Conservation (phyloP, 768 basidiomycete species). For the Serpula lacrymans region DNA sequence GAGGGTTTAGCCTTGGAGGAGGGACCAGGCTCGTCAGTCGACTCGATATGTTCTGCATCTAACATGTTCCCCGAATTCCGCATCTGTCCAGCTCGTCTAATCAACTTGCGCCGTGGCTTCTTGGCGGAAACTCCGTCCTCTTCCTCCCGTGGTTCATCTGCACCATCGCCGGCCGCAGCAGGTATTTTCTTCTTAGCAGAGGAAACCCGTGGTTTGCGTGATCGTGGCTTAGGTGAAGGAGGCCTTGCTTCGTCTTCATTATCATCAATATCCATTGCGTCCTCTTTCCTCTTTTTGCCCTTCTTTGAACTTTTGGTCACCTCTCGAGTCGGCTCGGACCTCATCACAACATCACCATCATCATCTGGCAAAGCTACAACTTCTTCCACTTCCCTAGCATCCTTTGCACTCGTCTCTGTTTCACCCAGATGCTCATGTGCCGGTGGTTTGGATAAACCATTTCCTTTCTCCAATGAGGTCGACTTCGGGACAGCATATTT, state of each 20-base stretch:
- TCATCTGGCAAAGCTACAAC: constrained; percentile 11
- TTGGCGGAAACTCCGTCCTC: no score
- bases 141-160: no score
- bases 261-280: constrained; percentile 6
- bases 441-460: constrained; percentile 8
- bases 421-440: constrained; percentile 2
- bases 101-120: no score
- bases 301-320: no score
- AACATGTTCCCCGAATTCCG: no score
- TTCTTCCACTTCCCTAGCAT: constrained; percentile 24
- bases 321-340: no score
- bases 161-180: neutral
- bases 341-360: constrained; percentile 4
- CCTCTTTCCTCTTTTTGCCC: neutral
- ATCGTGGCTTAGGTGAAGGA: neutral
- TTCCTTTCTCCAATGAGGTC: no score
- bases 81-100: no score
- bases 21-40: neutral
- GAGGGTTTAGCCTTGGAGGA: neutral
- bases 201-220: neutral
- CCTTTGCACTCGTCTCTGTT: constrained; percentile 19
- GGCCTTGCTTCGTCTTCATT: neutral
- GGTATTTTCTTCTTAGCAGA: constrained; percentile 3
- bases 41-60: no score
- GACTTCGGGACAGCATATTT: no score